phyloP scores from a whole-genome alignment of 306 rosid genomes.

The Canavalia ensiformis region DNA sequence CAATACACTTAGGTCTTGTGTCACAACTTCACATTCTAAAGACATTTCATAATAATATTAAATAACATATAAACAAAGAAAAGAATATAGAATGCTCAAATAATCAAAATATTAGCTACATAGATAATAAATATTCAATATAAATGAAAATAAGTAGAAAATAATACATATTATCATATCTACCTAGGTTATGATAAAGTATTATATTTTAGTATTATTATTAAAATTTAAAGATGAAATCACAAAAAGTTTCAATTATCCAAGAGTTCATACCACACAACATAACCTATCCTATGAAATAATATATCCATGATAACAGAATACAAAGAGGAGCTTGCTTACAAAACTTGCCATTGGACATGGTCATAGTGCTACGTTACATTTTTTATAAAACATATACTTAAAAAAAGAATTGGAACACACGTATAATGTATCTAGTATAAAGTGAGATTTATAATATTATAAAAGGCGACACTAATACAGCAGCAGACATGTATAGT shows the following conservation, averaged over 20 bases:
- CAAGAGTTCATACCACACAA: slow-evolving; percentile 31
- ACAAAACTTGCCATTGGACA: slow-evolving; percentile 14
- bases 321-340: slow-evolving; percentile 34
- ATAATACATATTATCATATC: not conserved
- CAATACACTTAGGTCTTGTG: not conserved
- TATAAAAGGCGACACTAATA: slow-evolving; percentile 7
- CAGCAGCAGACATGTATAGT: slow-evolving; percentile 11
- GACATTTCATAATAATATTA: slow-evolving; percentile 19
- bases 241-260: slow-evolving; percentile 16
- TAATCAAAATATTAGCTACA: not conserved
- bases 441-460: slow-evolving; percentile 25
- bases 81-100: slow-evolving; percentile 9
- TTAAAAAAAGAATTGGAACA: slow-evolving; percentile 6
- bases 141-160: not conserved
- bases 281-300: slow-evolving; percentile 11
- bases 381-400: slow-evolving; percentile 33
- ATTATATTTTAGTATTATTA: slow-evolving; percentile 17
- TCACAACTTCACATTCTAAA: slow-evolving; percentile 27
- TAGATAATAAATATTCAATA: slow-evolving; percentile 5
- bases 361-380: not conserved
- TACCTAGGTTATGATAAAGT: not conserved
- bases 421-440: not conserved
- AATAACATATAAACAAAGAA: not conserved
- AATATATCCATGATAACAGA: not conserved
- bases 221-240: not conserved